Evolutionary conservation across 2,329 filamentous ascomycete species (phyloP).

Genomic region (Colletotrichum brevisporum): DNA sequence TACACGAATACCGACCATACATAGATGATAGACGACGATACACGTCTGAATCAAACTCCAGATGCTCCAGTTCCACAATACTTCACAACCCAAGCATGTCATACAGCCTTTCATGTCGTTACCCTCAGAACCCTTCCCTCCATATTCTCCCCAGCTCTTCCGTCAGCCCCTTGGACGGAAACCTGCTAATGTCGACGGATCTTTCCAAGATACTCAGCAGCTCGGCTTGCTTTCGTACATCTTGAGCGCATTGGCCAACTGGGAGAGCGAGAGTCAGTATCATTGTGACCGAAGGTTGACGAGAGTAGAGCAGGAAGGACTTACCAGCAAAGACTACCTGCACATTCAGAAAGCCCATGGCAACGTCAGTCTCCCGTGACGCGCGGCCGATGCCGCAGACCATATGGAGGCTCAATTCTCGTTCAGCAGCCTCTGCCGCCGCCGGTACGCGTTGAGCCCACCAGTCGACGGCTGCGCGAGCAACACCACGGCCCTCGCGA

Average conservation of each 20-base stretch:
- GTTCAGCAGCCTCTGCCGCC: conserved; percentile 37
- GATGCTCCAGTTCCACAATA: neutral
- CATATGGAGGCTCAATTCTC: conserved; percentile 33
- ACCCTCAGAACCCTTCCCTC: conserved; percentile 9
- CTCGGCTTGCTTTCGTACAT: conserved; percentile 18
- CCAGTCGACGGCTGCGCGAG: conserved; percentile 21
- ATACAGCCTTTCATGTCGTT: neutral
- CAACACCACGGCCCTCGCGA: conserved; percentile 62
- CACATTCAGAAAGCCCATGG: conserved; percentile 29
- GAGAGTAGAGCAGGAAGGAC: neutral
- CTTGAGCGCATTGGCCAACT: conserved; percentile 34
- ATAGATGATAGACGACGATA: neutral
- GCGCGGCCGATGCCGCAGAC: conserved; percentile 57
- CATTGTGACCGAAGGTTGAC: neutral
- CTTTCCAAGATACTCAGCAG: conserved; percentile 11
- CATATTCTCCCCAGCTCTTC: conserved; percentile 22
- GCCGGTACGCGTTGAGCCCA: conserved; percentile 57
- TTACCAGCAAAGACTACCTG: conserved; percentile 30
- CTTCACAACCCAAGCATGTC: neutral
- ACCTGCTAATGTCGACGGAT: conserved; percentile 18
- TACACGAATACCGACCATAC: conserved; percentile 1
- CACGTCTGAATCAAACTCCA: neutral
- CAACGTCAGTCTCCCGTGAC: conserved; percentile 9
- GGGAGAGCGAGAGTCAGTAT: neutral
- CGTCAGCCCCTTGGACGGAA: conserved; percentile 22